These are phyloP conservation scores for Phytophthora citricola DNA, from an alignment of 352 stramenopile species.

Conservation along the genomic window DNA sequence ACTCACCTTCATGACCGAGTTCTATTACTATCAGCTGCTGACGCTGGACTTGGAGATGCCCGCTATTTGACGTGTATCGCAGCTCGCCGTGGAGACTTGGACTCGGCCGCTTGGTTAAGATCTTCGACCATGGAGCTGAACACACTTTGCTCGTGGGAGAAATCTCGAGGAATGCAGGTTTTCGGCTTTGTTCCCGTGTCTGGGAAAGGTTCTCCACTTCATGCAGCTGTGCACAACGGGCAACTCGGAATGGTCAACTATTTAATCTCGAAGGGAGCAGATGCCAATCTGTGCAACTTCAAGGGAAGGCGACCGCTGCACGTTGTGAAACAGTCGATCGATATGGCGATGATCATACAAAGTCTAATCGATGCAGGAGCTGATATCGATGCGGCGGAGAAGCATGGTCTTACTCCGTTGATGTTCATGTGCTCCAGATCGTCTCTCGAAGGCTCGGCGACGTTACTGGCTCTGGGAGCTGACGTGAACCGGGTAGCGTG, in stretches of 20 bases:
- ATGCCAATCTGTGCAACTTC: conserved; percentile 67
- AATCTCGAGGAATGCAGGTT: conserved; percentile 69
- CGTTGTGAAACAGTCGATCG: conserved; percentile 53
- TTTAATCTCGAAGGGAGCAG: conserved; percentile 53
- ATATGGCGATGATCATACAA: conserved; percentile 77
- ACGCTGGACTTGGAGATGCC: conserved; percentile 80
- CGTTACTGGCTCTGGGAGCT: conserved; percentile 75
- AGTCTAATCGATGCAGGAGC: conserved; percentile 60
- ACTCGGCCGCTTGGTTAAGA: conserved; percentile 69
- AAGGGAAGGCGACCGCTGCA: conserved; percentile 74
- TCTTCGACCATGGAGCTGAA: conserved; percentile 68
- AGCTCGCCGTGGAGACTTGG: conserved; percentile 70
- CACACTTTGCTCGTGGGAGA: conserved; percentile 73
- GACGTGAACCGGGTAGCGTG: conserved; percentile 68
- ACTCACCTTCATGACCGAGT: conserved; percentile 84
- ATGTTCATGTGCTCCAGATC: conserved; percentile 73
- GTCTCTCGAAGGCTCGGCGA: conserved; percentile 75
- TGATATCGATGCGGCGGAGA: conserved; percentile 67
- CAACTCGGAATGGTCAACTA: conserved; percentile 73
- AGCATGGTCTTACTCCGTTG: conserved; percentile 74
- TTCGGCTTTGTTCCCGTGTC: conserved; percentile 71
- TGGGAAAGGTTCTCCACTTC: conserved; percentile 61
- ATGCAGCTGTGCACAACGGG: conserved; percentile 66
- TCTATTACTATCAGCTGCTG: conserved; percentile 87
- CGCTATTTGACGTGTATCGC: conserved; percentile 80